Evolutionary conservation across 2,329 filamentous ascomycete genomes (phyloP), one percentile per base, ranked within the genome.

Genomic region (Talaromyces sp.): DNA sequence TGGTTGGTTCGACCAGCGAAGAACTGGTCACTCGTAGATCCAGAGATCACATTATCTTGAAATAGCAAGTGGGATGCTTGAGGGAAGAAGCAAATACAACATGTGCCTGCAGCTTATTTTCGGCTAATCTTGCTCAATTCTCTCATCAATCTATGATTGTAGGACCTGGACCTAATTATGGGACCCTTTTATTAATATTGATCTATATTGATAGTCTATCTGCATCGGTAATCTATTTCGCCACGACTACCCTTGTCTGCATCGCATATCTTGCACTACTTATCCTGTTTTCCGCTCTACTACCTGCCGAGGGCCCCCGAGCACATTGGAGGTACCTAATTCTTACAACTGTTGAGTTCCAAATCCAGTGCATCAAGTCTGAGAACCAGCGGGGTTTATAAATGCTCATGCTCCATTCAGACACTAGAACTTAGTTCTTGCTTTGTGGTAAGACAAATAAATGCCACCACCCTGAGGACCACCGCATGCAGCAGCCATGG

Each of bases 401-500:
- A 28, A 28, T 3, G 6, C 3, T 28, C 28, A 25, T 16, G 21
- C 14, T 48, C 12, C 44, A 48, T 28, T 6, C 18, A 14, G 11
- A 11, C 18, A 1, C 42, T 7, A 12, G 21, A 28, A 48, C 21
- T 11, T 18, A n/a, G 7, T 50, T 33, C 28, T 28, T 25, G 44
- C 44, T 48, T 14, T 48, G 44, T 48, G 23, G 12, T 28, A 48
- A 28, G 44, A 28, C 12, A 48, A 23, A 54, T 7, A 35, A 54
- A 35, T 28, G 14, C 5, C 31, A 54, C 5, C 39, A 28, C 39
- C 31, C 9, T 35, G 31, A 23, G 44, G 21, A 28, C 25, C n/a
- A 8, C 31, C 31, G 8, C 31, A 25, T 9, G 31, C n/a, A 35
- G 31, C n/a, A 58, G 33, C 21, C 46, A 64, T 64, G 64, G 59